Conservation (phyloP, 257 asterid genomes). For the Plantago elongata region DNA sequence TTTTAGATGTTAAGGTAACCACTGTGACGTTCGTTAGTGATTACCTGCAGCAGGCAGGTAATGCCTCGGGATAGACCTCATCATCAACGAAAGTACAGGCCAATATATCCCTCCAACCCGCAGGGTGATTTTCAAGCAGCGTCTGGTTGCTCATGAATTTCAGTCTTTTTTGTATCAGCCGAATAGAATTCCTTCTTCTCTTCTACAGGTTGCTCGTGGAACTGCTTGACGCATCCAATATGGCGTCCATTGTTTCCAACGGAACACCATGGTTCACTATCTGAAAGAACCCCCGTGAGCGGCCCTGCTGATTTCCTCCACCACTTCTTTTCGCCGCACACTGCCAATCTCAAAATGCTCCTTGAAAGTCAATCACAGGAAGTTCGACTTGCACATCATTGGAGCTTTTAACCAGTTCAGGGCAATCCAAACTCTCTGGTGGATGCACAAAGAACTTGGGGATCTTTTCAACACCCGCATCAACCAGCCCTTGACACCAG, state of each 20-base stretch:
- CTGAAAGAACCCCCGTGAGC: slow-evolving; percentile 33
- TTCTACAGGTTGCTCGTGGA: slow-evolving; percentile 33
- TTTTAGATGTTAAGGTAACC: no score
- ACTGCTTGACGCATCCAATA: slow-evolving; percentile 27
- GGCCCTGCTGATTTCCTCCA: slow-evolving; percentile 25
- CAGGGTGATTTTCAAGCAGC: slow-evolving; percentile 17
- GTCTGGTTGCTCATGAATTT: slow-evolving; percentile 25
- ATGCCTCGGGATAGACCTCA: slow-evolving; percentile 16
- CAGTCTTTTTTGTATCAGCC: slow-evolving; percentile 18
- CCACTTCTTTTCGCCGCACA: slow-evolving; percentile 15
- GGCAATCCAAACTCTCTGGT: neutral
- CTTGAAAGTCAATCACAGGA: slow-evolving; percentile 30
- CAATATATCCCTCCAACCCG: slow-evolving; percentile 34
- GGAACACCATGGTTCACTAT: slow-evolving; percentile 35
- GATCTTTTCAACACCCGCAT: slow-evolving; percentile 22
- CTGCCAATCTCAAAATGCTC: slow-evolving; percentile 4
- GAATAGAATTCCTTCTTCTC: slow-evolving; percentile 25
- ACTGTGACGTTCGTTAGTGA: neutral
- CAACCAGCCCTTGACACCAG: slow-evolving; percentile 39
- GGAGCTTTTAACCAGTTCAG: neutral
- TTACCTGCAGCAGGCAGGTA: slow-evolving; percentile 27
- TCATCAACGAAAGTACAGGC: slow-evolving; percentile 19
- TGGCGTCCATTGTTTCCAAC: slow-evolving; percentile 29
- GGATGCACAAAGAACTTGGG: slow-evolving; percentile 31
- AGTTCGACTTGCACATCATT: slow-evolving; percentile 13